Evolutionary conservation across 768 basidiomycete genomes (phyloP), one percentile per base, ranked within the genome.

Genomic region (Postia placenta): DNA sequence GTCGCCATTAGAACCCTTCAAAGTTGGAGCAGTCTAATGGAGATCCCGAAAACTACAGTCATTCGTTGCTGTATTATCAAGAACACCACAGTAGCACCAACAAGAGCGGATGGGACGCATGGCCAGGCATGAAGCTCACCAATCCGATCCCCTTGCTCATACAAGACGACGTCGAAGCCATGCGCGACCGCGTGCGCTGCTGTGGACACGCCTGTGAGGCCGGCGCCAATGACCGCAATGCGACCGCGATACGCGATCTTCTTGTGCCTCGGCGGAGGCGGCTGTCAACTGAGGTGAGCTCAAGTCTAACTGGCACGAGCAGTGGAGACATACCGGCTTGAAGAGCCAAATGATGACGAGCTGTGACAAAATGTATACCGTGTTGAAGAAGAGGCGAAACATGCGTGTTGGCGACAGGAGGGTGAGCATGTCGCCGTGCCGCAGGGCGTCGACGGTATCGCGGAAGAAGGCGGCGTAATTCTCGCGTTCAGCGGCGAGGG

Each of bases 81-180:
- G n/a, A n/a, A n/a, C n/a, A n/a, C n/a, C n/a, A n/a, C n/a, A n/a
- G n/a, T n/a, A n/a, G n/a, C n/a, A n/a, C n/a, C n/a, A 33, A 15
- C 7, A 33, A 33, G 41, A 42, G 23, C 4, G 41, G 17, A 19
- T 28, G n/a, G 25, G 19, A 25, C 24, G 12, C 28, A 9, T 43
- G 6, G 26, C 7, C 25, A n/a, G 30, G 20, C 7, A 43, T 6
- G 3, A 14, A 26, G 26, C 59, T 17, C 39, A 64, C 66, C 58
- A 19, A 60, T 47, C 12, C 47, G 41, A 48, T 62, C 59, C 7
- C 26, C 37, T 45, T 61, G 56, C 41, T 78, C 77, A 55, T 68
- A 77, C 2, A 79, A 68, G 22, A 74, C 71, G 11, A 78, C 76
- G 26, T 79, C 75, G 50, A 79, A 78, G 15, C 74, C 73, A 51